phyloP scores from a whole-genome alignment of 2,329 filamentous ascomycete species.

The Epichloe festucae region DNA sequence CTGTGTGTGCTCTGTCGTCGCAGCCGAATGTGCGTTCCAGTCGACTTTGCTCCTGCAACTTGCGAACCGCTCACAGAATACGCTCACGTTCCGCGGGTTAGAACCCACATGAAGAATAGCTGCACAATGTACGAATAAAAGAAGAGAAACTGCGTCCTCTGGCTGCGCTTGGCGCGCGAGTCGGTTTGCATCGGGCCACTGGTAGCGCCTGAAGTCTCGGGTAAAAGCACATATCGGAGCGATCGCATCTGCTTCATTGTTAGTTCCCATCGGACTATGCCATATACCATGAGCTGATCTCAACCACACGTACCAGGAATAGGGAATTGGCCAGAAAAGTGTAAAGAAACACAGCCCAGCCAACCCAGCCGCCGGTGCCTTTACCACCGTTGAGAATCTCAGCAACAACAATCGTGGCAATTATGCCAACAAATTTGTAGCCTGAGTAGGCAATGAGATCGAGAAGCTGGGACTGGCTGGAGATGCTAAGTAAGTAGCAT shows the following conservation, averaged over 20 bases:
- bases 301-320: conserved; percentile 57
- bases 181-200: conserved; percentile 56
- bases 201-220: conserved; percentile 59
- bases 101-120: conserved; percentile 82
- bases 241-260: conserved; percentile 59
- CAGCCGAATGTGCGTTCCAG: not conserved
- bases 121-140: conserved; percentile 91
- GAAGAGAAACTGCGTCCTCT: conserved; percentile 84
- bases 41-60: not conserved
- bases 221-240: conserved; percentile 87
- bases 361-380: conserved; percentile 76
- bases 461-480: conserved; percentile 82
- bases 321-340: conserved; percentile 90
- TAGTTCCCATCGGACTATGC: not conserved
- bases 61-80: not conserved
- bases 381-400: conserved; percentile 66
- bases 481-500: conserved; percentile 87
- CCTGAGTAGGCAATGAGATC: conserved; percentile 93
- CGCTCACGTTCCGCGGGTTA: conserved; percentile 30
- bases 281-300: not conserved
- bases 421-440: conserved; percentile 97
- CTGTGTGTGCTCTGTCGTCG: not conserved
- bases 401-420: conserved; percentile 69
- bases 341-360: conserved; percentile 82
- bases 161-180: conserved; percentile 72